These are phyloP conservation scores for Paragyromitra xinjiangensis DNA, from an alignment of 495 filamentous ascomycete species.

Conservation along the genomic window DNA sequence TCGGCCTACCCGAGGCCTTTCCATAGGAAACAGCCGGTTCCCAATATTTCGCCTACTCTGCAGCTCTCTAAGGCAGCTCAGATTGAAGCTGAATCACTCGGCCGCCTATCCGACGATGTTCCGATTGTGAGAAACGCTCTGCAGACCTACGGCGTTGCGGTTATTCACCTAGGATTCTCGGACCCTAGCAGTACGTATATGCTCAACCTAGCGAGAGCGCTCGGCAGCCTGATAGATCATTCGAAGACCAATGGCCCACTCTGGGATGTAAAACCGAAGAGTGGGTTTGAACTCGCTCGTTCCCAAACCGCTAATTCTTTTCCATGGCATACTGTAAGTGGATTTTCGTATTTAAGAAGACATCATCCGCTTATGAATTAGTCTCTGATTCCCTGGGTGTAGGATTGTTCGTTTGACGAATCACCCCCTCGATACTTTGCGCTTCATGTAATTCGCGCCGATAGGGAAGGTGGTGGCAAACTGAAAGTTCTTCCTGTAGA, in stretches of 20 bases:
- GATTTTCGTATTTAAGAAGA: neutral
- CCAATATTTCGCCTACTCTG: neutral
- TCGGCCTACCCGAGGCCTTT: neutral
- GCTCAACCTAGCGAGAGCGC: constrained; percentile 30
- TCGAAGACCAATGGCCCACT: constrained; percentile 59
- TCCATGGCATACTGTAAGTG: constrained; percentile 61
- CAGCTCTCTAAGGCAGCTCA: constrained; percentile 9
- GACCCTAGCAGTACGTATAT: constrained; percentile 32
- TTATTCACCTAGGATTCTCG: constrained; percentile 26
- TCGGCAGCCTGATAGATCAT: constrained; percentile 59
- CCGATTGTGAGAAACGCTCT: neutral
- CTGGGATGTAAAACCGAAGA: constrained; percentile 59
- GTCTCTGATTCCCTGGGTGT: neutral
- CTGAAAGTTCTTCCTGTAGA: constrained; percentile 58
- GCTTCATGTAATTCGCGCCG: constrained; percentile 60
- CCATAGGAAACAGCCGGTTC: neutral
- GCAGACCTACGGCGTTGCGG: constrained; percentile 31
- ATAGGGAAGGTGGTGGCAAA: constrained; percentile 59
- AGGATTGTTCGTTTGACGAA: constrained; percentile 61
- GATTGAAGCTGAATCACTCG: constrained; percentile 7
- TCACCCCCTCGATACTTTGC: constrained; percentile 60
- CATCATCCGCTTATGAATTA: neutral
- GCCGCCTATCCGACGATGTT: constrained; percentile 7
- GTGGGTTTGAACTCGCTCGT: constrained; percentile 54
- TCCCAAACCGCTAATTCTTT: constrained; percentile 60